A percentile compares a stretch with the other conserved stretches of the same genome.
Conservation (phyloP, 2,329 filamentous ascomycete genomes). For the Fonsecaea pugnacius region DNA sequence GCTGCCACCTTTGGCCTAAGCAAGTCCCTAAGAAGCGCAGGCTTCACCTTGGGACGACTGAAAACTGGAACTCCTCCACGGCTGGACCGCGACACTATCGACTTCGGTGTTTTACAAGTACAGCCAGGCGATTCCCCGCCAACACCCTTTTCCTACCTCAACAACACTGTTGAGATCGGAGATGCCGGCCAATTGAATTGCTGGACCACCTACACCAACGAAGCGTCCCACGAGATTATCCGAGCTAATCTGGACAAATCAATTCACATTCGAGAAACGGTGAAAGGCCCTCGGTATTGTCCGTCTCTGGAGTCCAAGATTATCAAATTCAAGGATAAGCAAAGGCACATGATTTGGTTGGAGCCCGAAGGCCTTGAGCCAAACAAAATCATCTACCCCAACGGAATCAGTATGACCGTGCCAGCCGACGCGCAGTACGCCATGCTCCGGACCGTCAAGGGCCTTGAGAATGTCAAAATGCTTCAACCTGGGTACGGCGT, state of each 20-base stretch:
- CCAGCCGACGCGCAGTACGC: conserved; percentile 83
- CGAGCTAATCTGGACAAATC: conserved; percentile 91
- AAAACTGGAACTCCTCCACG: conserved; percentile 97
- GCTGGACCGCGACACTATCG: conserved; percentile 78
- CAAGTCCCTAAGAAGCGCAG: conserved; percentile 84
- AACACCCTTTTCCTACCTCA: conserved; percentile 87
- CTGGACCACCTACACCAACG: conserved; percentile 85
- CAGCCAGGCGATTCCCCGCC: conserved; percentile 86
- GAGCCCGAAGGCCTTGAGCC: conserved; percentile 90
- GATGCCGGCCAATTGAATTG: conserved; percentile 78
- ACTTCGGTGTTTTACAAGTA: conserved; percentile 71
- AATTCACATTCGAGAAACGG: conserved; percentile 92
- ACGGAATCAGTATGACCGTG: conserved; percentile 96
- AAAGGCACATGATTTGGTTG: conserved; percentile 88
- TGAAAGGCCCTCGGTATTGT: conserved; percentile 93
- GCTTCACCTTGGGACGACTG: conserved; percentile 83
- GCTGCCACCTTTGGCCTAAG: conserved; percentile 90
- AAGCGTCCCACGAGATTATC: conserved; percentile 78
- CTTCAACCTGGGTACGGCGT: conserved; percentile 95
- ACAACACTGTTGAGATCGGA: conserved; percentile 72
- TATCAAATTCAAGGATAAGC: conserved; percentile 80
- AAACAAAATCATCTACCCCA: conserved; percentile 89
- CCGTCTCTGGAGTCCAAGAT: conserved; percentile 95
- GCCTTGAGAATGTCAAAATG: conserved; percentile 87
- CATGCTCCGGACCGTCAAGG: conserved; percentile 82